Evolutionary conservation across 176 grass and related monocot species (phyloP).

Genomic region (Chloris gayana): DNA sequence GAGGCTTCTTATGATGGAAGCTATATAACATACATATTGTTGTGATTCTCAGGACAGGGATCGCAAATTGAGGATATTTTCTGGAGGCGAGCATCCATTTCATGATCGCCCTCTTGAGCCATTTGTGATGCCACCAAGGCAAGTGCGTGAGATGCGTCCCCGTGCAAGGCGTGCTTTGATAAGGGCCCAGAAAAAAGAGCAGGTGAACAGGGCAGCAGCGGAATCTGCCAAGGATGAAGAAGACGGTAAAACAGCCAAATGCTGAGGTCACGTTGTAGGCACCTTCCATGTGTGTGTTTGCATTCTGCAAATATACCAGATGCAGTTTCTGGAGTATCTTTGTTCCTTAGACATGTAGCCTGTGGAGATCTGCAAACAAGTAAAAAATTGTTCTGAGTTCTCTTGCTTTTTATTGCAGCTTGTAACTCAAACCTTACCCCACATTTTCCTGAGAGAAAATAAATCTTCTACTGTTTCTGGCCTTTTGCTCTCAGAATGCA

Average conservation of each 20-base stretch:
- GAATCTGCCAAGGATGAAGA: constrained; percentile 50
- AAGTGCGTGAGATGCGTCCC: constrained; percentile 84
- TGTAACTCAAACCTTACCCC: neutral
- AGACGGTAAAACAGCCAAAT: constrained; percentile 42
- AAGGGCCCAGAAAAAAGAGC: constrained; percentile 90
- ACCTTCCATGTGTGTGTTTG: constrained; percentile 3
- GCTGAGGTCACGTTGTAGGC: constrained; percentile 39
- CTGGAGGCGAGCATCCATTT: constrained; percentile 72
- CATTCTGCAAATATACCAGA: neutral
- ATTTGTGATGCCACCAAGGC: constrained; percentile 78
- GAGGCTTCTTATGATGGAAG: neutral
- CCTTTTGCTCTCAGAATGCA: neutral
- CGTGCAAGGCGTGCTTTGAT: constrained; percentile 74
- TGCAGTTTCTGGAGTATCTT: constrained; percentile 13
- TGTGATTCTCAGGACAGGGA: constrained; percentile 74
- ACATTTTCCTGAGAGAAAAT: constrained; percentile 3
- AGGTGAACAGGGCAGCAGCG: constrained; percentile 41
- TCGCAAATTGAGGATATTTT: constrained; percentile 87
- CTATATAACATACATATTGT: constrained; percentile 2
- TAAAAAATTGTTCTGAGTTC: neutral
- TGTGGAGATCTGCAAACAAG: neutral
- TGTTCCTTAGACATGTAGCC: constrained; percentile 9
- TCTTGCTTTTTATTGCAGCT: neutral
- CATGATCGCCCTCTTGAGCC: constrained; percentile 63
- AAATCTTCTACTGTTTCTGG: neutral